phyloP scores from a whole-genome alignment of 1,284 basidiomycete species.

The Ustilago shanxiensis region DNA sequence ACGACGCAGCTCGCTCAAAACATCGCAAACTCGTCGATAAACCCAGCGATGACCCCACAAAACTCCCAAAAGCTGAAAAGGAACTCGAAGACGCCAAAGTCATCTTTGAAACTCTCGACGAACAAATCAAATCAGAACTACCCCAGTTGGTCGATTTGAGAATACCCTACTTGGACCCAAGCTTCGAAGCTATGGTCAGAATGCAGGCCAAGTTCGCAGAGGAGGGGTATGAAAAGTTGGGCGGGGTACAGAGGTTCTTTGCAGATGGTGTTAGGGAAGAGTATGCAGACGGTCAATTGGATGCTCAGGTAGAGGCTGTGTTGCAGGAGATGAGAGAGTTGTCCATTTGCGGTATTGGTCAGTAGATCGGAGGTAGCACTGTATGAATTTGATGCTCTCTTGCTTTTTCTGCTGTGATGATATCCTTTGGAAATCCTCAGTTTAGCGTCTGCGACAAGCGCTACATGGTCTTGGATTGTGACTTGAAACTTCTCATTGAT shows the following conservation, averaged over 20 bases:
- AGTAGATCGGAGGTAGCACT: constrained; percentile 14
- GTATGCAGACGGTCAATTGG: constrained; percentile 95
- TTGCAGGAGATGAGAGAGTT: constrained; percentile 96
- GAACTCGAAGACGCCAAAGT: constrained; percentile 94
- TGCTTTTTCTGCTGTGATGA: not conserved
- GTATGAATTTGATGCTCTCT: not conserved
- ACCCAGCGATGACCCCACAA: constrained; percentile 90
- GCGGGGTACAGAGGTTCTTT: constrained; percentile 88
- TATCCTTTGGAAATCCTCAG: not conserved
- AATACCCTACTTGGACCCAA: constrained; percentile 97
- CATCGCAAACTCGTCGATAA: constrained; percentile 87
- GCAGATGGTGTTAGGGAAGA: constrained; percentile 73
- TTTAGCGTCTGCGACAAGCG: not conserved
- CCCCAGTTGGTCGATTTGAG: constrained; percentile 93
- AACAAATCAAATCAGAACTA: constrained; percentile 89
- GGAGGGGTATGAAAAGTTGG: constrained; percentile 97
- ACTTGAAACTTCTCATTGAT: not conserved
- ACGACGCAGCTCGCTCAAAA: constrained; percentile 85
- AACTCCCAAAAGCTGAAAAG: constrained; percentile 91
- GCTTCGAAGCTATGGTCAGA: constrained; percentile 95
- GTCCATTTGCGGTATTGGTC: constrained; percentile 76
- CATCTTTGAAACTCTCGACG: constrained; percentile 92
- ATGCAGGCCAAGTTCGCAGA: constrained; percentile 97
- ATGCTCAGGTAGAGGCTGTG: constrained; percentile 93
- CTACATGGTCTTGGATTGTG: not conserved